phyloP scores from a whole-genome alignment of 257 asterid genomes.

The Cinchona pubescens region DNA sequence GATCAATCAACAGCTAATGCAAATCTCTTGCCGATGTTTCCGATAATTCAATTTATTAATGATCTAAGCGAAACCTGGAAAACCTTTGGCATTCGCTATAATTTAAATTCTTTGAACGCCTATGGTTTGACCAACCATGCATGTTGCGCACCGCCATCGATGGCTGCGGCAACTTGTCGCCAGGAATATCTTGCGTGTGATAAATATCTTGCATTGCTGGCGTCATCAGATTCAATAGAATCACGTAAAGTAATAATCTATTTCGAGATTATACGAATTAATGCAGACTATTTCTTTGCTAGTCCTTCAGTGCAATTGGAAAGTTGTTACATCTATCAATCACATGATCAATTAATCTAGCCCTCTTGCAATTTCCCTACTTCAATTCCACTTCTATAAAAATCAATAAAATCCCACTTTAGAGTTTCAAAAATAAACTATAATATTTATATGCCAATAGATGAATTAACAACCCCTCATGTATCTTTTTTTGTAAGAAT shows the following conservation, averaged over 20 bases:
- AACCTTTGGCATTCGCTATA: background rate
- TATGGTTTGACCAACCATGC: slow-evolving; percentile 10
- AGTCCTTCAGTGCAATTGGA: background rate
- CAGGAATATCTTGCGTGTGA: slow-evolving; percentile 6
- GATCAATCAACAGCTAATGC: background rate
- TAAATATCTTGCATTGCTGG: slow-evolving; percentile 20
- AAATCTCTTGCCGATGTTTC: background rate
- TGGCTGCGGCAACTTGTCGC: slow-evolving; percentile 19
- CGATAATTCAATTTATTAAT: background rate
- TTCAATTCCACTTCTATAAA: no score
- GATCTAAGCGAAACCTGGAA: no score
- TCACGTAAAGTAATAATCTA: background rate
- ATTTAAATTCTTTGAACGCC: background rate
- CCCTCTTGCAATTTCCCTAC: background rate
- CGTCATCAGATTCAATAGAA: slow-evolving; percentile 9
- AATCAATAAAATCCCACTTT: background rate
- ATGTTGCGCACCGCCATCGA: slow-evolving; percentile 15
- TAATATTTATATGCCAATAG: background rate
- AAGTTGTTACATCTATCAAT: background rate
- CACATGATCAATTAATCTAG: background rate
- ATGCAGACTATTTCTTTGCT: background rate
- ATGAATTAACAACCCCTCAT: background rate
- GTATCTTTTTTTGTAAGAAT: no score
- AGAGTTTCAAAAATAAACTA: no score
- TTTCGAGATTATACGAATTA: background rate